A percentile compares a stretch with the other conserved stretches of the same genome.
Evolutionary conservation across 768 basidiomycete species (phyloP).

Genomic region (Paxillus involutus): DNA sequence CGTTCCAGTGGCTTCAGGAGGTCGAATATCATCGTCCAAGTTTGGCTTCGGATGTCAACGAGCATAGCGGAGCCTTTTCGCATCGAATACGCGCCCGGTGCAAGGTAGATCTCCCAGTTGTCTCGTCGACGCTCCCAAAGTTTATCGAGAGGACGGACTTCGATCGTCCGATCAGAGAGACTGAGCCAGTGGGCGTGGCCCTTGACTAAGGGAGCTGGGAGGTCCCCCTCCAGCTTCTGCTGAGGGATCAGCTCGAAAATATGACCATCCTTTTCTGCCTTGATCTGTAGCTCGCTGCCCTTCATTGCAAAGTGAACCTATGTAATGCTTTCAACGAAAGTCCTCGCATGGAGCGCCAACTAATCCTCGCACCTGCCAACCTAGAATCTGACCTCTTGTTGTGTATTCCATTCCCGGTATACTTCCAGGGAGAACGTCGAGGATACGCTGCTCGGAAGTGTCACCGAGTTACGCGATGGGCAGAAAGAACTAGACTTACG

Average conservation of each 20-base stretch:
- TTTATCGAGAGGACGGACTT: conserved; percentile 15
- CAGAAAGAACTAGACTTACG: conserved; percentile 21
- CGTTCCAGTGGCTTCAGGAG: conserved; percentile 14
- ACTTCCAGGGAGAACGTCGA: conserved; percentile 35
- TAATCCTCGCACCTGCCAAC: conserved; percentile 21
- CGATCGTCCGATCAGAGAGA: conserved; percentile 8
- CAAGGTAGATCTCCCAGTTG: conserved; percentile 16
- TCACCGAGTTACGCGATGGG: neutral
- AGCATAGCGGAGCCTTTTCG: conserved; percentile 2
- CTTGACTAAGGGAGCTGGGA: conserved; percentile 17
- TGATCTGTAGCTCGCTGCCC: conserved; percentile 28
- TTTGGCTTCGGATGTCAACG: conserved; percentile 16
- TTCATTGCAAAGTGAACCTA: conserved; percentile 12
- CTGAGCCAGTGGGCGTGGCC: conserved; percentile 25
- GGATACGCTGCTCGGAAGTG: conserved; percentile 16
- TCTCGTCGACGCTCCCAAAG: conserved; percentile 14
- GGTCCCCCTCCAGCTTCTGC: conserved; percentile 11
- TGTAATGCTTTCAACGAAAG: conserved; percentile 1
- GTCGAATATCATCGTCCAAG: conserved; percentile 18
- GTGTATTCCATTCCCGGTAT: conserved; percentile 35
- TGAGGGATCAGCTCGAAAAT: conserved; percentile 18
- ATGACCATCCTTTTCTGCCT: conserved; percentile 10
- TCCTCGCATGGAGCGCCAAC: neutral
- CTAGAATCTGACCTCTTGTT: conserved; percentile 18
- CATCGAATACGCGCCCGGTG: neutral